Conservation (phyloP, 2,329 filamentous ascomycete species). For the Monosporascus cannonballus region DNA sequence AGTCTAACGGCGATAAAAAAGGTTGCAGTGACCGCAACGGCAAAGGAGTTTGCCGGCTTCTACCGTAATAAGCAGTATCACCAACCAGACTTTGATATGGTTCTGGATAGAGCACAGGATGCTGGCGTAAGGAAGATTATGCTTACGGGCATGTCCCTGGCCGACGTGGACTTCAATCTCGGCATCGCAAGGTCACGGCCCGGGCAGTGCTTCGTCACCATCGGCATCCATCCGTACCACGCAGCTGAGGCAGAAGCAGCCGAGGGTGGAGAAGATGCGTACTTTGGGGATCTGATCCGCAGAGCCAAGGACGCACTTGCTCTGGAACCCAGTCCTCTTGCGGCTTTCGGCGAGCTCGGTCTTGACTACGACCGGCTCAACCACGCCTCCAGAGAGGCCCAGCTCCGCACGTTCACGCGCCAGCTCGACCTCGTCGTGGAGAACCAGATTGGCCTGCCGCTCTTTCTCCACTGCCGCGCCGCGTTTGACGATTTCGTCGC, state of each 20-base stretch:
- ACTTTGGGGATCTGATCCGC: constrained; percentile 20
- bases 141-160: constrained; percentile 32
- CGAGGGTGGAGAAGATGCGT: constrained; percentile 4
- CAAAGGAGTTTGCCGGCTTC: constrained; percentile 41
- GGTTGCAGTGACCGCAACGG: constrained; percentile 33
- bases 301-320: constrained; percentile 17
- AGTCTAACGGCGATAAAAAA: constrained; percentile 6
- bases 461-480: constrained; percentile 36
- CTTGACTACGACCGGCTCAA: constrained; percentile 43
- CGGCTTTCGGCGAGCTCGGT: constrained; percentile 43
- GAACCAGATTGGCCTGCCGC: constrained; percentile 27
- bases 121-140: constrained; percentile 37
- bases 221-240: constrained; percentile 47
- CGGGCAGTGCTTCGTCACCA: constrained; percentile 34
- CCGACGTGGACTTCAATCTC: constrained; percentile 23
- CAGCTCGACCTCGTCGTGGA: constrained; percentile 34
- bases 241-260: constrained; percentile 33
- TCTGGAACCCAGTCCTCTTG: constrained; percentile 25
- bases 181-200: constrained; percentile 23
- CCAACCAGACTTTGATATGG: constrained; percentile 34
- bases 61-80: constrained; percentile 45
- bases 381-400: constrained; percentile 34
- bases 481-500: constrained; percentile 36
- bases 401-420: constrained; percentile 32
- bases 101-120: constrained; percentile 34